phyloP scores from a whole-genome alignment of 2,329 filamentous ascomycete genomes.

The Fusarium papillatum region DNA sequence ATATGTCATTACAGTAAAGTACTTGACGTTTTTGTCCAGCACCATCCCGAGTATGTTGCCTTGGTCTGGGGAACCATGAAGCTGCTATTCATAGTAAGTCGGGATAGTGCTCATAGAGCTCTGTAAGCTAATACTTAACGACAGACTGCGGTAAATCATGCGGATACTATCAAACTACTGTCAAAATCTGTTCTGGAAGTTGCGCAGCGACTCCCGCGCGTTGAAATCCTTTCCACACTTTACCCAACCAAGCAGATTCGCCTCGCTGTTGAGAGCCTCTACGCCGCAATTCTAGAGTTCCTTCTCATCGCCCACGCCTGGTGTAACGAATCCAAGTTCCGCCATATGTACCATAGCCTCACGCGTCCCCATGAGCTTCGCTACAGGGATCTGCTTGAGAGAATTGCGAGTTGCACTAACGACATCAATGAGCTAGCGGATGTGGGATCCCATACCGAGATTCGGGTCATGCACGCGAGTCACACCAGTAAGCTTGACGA shows the following conservation, averaged over 20 bases:
- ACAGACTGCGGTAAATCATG: neutral
- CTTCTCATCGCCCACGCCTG: constrained; percentile 12
- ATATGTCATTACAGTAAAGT: constrained; percentile 15
- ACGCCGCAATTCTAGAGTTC: constrained; percentile 12
- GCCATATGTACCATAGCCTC: constrained; percentile 16
- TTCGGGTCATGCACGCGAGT: neutral
- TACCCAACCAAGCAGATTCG: constrained; percentile 12
- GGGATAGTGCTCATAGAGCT: too few species aligned
- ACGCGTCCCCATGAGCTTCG: constrained; percentile 7
- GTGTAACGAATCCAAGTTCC: constrained; percentile 17
- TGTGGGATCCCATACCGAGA: neutral
- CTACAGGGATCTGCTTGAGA: constrained; percentile 3
- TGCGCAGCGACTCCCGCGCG: neutral
- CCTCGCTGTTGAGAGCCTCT: constrained; percentile 1
- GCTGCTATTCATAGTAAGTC: constrained; percentile 11
- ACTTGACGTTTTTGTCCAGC: constrained; percentile 21
- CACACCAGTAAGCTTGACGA: constrained; percentile 1
- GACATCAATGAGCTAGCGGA: constrained; percentile 4
- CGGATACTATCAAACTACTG: neutral
- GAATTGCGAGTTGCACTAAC: neutral
- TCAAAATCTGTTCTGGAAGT: constrained; percentile 1
- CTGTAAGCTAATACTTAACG: fast-evolving
- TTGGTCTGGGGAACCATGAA: constrained; percentile 26
- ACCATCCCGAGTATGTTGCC: constrained; percentile 20
- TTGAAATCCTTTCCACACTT: neutral